Percentiles rank a stretch among this genome's conserved stretches.
Conservation (phyloP, 768 basidiomycete genomes). For the Mrakia frigida region DNA sequence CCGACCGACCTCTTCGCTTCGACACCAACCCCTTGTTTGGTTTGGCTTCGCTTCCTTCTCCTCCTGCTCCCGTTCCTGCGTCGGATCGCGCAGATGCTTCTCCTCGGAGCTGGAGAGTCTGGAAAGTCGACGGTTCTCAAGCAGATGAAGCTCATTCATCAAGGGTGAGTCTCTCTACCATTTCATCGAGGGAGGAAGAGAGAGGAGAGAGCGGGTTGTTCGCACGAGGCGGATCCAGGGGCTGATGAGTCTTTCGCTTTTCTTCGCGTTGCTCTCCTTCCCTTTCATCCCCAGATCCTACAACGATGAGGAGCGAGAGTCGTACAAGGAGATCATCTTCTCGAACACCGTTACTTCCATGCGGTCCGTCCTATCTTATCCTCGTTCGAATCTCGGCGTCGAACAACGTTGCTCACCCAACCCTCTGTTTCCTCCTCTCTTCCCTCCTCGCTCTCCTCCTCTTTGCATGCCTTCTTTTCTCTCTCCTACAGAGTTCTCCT, state of each 20-base stretch:
- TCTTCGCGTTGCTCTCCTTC: neutral
- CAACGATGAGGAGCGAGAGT: slow-evolving; percentile 79
- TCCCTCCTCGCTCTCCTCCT: neutral
- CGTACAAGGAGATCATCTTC: slow-evolving; percentile 92
- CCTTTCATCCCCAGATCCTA: slow-evolving; percentile 48
- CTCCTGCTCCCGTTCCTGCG: no score
- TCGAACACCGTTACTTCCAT: slow-evolving; percentile 92
- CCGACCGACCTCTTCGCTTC: no score
- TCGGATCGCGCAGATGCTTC: slow-evolving; percentile 78
- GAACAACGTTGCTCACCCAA: no score
- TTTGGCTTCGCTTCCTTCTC: no score
- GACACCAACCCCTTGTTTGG: neutral
- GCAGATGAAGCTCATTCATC: slow-evolving; percentile 34
- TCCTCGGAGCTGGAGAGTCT: slow-evolving; percentile 93
- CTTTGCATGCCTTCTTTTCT: slow-evolving; percentile 12
- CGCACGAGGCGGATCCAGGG: no score
- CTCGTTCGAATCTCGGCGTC: no score
- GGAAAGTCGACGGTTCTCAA: slow-evolving; percentile 61
- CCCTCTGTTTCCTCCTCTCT: neutral
- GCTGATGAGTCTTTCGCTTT: neutral
- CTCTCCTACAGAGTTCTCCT: slow-evolving; percentile 60
- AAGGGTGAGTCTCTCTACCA: slow-evolving; percentile 20
- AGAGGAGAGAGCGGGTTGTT: no score
- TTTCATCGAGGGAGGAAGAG: no score
- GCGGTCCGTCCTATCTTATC: slow-evolving; percentile 56